Evolutionary conservation across 352 stramenopile genomes (phyloP).

Genomic region (Phytopythium litorale): DNA sequence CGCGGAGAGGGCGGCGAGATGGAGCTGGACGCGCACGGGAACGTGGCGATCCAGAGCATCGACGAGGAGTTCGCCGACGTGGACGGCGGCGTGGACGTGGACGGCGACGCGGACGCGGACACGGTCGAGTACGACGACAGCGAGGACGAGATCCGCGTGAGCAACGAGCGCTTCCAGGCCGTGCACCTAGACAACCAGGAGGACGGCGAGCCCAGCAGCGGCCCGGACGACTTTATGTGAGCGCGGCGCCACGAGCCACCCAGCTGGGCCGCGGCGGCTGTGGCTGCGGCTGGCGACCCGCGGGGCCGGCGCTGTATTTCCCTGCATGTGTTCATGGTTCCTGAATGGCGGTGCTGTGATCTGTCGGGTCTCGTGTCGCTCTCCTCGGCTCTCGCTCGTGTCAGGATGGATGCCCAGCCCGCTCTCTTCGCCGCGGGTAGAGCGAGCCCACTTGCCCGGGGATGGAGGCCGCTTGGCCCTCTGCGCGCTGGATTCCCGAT

Average conservation of each 20-base stretch:
- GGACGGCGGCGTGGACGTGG: constrained; percentile 26
- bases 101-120: constrained; percentile 74
- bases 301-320: neutral
- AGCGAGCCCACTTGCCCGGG: too few relatives aligned
- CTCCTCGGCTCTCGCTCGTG: neutral
- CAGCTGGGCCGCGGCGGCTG: neutral
- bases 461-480: neutral
- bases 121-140: constrained; percentile 89
- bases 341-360: constrained; percentile 1
- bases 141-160: constrained; percentile 87
- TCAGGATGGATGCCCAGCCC: neutral
- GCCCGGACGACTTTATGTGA: constrained; percentile 82
- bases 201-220: constrained; percentile 48
- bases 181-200: constrained; percentile 86
- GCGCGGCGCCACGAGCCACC: neutral
- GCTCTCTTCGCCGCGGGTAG: too few relatives aligned
- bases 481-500: neutral
- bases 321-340: neutral
- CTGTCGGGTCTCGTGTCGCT: neutral
- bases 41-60: constrained; percentile 6
- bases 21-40: constrained; percentile 7
- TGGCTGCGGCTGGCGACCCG: neutral
- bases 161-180: constrained; percentile 87
- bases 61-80: constrained; percentile 16
- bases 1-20: constrained; percentile 73